These are phyloP conservation scores for Dalechampia spathulata DNA, from an alignment of 441 rosid genomes.

Conservation along the genomic window DNA sequence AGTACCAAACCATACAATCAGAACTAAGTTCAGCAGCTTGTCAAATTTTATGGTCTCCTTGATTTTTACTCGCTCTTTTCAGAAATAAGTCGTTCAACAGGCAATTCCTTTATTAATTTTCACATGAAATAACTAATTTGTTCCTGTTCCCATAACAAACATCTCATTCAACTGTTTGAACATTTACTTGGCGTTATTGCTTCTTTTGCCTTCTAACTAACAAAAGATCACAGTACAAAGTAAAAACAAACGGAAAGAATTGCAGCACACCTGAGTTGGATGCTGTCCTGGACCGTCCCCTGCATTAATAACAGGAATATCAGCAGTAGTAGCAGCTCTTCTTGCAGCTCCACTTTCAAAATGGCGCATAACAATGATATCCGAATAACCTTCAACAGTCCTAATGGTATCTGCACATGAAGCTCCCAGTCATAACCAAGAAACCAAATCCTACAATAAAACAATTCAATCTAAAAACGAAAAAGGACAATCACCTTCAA, in stretches of 20 bases:
- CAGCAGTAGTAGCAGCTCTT: conserved; percentile 80
- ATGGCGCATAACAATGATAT: conserved; percentile 92
- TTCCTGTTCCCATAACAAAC: not conserved
- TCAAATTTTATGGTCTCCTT: not conserved
- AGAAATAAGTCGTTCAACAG: not conserved
- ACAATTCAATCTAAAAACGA: not conserved
- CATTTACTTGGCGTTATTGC: not conserved
- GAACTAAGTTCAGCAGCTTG: not conserved
- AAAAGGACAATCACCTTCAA: conserved; percentile 53
- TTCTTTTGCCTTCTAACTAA: not conserved
- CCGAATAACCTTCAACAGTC: conserved; percentile 88
- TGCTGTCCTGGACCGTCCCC: conserved; percentile 99
- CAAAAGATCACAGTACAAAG: not conserved
- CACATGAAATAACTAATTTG: not conserved
- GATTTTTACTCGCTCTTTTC: not conserved
- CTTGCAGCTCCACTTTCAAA: conserved; percentile 96
- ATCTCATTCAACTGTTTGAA: not conserved
- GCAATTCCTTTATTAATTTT: not conserved
- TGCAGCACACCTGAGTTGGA: conserved; percentile 73
- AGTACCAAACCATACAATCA: not conserved
- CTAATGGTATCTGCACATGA: conserved; percentile 71
- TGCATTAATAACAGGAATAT: conserved; percentile 84
- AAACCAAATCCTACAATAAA: not conserved
- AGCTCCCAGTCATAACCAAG: not conserved
- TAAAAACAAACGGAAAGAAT: not conserved